Base-by-base conservation (phyloP, 768 basidiomycete species). In the Kondoa malvinella region DNA sequence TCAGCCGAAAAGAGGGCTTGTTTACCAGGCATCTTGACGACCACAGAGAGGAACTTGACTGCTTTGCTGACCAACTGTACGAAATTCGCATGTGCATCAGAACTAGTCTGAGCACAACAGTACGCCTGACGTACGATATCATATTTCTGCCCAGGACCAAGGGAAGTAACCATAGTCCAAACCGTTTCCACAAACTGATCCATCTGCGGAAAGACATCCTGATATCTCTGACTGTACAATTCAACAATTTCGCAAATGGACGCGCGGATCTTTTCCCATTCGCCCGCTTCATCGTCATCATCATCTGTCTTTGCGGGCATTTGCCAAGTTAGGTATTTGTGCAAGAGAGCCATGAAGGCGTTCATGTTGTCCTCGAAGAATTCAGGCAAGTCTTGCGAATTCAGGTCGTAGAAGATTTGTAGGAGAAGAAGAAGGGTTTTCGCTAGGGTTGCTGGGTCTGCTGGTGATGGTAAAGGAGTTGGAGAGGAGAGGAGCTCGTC, bases 301-400 rank as follows among this genome's bases (percentile, higher is more conserved):
- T 69, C 74, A 64, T 71, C 64, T 2, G 17, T 77, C 81, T 34
- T 91, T 78, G 71, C 86, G 81, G 73, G 91, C 84, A 89, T 89
- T 94, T 2, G 80, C 78, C 69, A 69, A 21, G 69, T 69, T 70
- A 97, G 78, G 73, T 95, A 88, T 67, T 82, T 82, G 68, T 89
- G 84, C 75, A 96, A 87, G 80, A 84, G 85, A 2, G 81, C 85
- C 77, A 96, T 95, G 76, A 94, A 95, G 69, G 87, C 83, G 25
- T 82, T 79, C 68, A 92, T 84, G 30, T 84, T 80, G 74, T 97
- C 95, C 76, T 99, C 95, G 73, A 99, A 86, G 71, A 85, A 87
- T 16, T 91, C 90, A 2, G 92, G 95, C 21, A 97, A 81, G 78
- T 99, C 95, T 71, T 97, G 94, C 72, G 88, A 88, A 1, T 87